These are phyloP conservation scores for Euphorbia lathyris DNA, from an alignment of 345 rosid genomes.

Conservation along the genomic window DNA sequence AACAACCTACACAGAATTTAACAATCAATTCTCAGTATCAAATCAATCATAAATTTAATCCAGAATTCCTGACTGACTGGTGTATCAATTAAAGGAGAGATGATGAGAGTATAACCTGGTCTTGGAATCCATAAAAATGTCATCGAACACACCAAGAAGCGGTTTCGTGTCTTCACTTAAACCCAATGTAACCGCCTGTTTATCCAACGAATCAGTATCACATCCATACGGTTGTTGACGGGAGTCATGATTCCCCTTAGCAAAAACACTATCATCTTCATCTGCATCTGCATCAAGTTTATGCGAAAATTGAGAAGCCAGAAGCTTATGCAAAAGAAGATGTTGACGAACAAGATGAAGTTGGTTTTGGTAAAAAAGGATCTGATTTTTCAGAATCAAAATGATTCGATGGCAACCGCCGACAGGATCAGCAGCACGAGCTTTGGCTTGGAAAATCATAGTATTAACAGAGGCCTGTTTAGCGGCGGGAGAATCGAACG, in stretches of 20 bases:
- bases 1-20: no score
- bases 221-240: no score
- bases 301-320: not conserved
- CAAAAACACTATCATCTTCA: not conserved
- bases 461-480: constrained; percentile 20
- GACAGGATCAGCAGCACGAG: constrained; percentile 40
- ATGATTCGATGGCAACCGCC: constrained; percentile 33
- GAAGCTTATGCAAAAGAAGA: constrained; percentile 13
- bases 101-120: no score
- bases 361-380: constrained; percentile 1
- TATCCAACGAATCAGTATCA: not conserved
- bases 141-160: constrained; percentile 8
- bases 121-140: not conserved
- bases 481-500: not conserved
- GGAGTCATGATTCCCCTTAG: not conserved
- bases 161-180: not conserved
- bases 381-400: constrained; percentile 8
- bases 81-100: no score
- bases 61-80: no score
- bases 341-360: constrained; percentile 18
- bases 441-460: constrained; percentile 40
- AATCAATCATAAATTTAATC: no score
- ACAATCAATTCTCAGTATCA: no score
- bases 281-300: no score
- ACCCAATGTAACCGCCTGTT: not conserved